Evolutionary conservation across 768 basidiomycete species (phyloP).

Genomic region (Ramaria rubella): DNA sequence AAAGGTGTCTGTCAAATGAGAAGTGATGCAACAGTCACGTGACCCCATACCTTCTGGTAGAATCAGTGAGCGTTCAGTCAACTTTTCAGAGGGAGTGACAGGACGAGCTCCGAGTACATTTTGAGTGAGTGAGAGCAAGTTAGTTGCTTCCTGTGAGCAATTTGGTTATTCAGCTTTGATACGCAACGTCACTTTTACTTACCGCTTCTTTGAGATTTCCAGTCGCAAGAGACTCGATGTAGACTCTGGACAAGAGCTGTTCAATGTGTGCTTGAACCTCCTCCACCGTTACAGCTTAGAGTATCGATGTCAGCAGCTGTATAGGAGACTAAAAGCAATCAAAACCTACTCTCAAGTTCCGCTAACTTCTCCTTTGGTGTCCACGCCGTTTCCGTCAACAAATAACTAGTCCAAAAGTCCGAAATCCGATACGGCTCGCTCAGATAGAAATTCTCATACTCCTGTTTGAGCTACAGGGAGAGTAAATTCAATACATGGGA

Average conservation of each 20-base stretch:
- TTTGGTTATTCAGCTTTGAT: not conserved
- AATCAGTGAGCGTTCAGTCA: constrained; percentile 44
- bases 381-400: constrained; percentile 68
- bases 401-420: constrained; percentile 66
- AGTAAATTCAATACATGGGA: not conserved
- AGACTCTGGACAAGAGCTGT: constrained; percentile 54
- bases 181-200: constrained; percentile 21
- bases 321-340: not conserved
- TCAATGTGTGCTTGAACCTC: constrained; percentile 61
- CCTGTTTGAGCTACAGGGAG: constrained; percentile 53
- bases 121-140: constrained; percentile 67
- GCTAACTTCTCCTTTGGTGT: constrained; percentile 69
- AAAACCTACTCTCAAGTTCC: constrained; percentile 64
- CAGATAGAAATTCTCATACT: constrained; percentile 84
- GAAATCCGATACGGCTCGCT: constrained; percentile 76
- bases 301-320: not conserved
- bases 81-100: constrained; percentile 50
- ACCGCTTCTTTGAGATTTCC: constrained; percentile 87
- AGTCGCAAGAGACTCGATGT: constrained; percentile 65
- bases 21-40: not conserved
- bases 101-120: constrained; percentile 49
- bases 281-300: constrained; percentile 61
- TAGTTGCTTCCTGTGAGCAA: constrained; percentile 60
- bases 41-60: constrained; percentile 53
- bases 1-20: constrained; percentile 8